Evolutionary conservation across 495 filamentous ascomycete genomes (phyloP).

Genomic region (Barbatosphaeria neglecta): DNA sequence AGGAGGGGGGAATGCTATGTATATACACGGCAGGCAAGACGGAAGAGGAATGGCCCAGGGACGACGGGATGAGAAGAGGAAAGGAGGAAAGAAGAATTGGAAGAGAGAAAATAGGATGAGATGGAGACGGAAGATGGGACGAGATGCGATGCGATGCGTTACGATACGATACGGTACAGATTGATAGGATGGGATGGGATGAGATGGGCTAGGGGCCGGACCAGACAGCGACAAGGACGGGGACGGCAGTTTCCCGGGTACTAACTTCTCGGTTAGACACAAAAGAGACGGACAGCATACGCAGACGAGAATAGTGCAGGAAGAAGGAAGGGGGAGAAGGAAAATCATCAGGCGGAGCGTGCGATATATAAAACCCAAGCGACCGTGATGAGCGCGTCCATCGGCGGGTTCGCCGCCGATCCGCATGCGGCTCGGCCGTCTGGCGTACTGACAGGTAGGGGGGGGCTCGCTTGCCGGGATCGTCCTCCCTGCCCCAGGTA

Average conservation of each 20-base stretch:
- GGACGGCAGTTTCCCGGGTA: too few relatives aligned
- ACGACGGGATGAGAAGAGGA: neutral
- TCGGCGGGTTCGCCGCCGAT: neutral
- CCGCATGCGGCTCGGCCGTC: neutral
- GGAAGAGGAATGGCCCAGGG: too few relatives aligned
- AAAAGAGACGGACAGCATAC: neutral
- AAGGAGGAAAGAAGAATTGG: neutral
- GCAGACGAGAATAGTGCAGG: conserved; percentile 1
- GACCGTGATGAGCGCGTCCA: neutral
- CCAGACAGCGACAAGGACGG: too few relatives aligned
- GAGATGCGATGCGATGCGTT: too few relatives aligned
- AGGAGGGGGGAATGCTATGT: neutral
- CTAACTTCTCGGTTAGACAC: neutral
- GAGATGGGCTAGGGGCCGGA: too few relatives aligned
- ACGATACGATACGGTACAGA: too few relatives aligned
- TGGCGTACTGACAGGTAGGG: too few relatives aligned
- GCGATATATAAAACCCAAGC: neutral
- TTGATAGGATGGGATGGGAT: too few relatives aligned
- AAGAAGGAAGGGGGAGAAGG: neutral
- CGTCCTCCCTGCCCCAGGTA: neutral
- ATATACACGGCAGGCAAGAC: neutral
- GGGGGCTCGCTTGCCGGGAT: neutral
- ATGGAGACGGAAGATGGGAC: too few relatives aligned
- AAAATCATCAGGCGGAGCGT: neutral
- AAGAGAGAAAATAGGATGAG: neutral